Conservation (phyloP, 116 monocot species). For the Iris pallida region DNA sequence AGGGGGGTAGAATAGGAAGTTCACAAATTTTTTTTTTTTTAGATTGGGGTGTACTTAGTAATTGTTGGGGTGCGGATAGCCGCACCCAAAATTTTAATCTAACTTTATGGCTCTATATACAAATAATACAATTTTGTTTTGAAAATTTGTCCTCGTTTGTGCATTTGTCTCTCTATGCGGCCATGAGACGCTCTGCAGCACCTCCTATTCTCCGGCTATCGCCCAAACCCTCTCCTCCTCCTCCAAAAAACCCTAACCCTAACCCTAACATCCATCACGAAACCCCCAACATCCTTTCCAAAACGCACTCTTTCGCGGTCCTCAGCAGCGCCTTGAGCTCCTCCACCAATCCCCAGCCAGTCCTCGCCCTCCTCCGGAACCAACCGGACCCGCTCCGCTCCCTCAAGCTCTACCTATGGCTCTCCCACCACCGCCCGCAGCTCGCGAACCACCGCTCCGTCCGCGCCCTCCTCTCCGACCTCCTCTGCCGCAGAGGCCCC, state of each 20-base stretch:
- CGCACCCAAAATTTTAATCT: too few relatives aligned
- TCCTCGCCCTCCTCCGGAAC: conserved; percentile 36
- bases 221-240: too few relatives aligned
- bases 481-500: conserved; percentile 60
- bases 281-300: conserved; percentile 31
- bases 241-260: background rate
- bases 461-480: conserved; percentile 31
- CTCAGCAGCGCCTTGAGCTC: conserved; percentile 41
- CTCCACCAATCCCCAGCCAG: conserved; percentile 22
- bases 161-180: too few relatives aligned
- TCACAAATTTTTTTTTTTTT: too few relatives aligned
- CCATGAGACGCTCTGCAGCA: too few relatives aligned
- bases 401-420: conserved; percentile 74
- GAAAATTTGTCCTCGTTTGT: too few relatives aligned
- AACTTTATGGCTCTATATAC: too few relatives aligned
- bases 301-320: conserved; percentile 48
- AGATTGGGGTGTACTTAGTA: too few relatives aligned
- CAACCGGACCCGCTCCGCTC: conserved; percentile 34
- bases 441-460: conserved; percentile 47
- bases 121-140: too few relatives aligned
- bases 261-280: conserved; percentile 26
- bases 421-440: conserved; percentile 31
- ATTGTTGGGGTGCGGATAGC: too few relatives aligned
- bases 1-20: too few relatives aligned
- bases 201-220: too few relatives aligned